Evolutionary conservation across 2,329 filamentous ascomycete genomes (phyloP).

Genomic region (Rutstroemia sp.): DNA sequence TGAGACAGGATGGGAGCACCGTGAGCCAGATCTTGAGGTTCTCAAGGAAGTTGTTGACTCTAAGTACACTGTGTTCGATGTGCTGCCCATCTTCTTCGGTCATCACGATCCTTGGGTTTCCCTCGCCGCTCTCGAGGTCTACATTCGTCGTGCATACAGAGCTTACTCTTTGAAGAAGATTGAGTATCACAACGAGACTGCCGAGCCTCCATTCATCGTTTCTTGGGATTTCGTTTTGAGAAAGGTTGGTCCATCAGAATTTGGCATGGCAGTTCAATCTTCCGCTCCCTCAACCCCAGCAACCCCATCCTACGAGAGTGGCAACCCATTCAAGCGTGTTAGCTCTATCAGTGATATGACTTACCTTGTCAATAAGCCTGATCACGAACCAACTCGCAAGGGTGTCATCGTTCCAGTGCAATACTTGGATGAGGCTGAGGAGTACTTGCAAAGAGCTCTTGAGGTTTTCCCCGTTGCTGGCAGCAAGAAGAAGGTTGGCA

Average conservation of each 20-base stretch:
- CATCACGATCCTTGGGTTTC: constrained; percentile 93
- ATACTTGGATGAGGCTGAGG: constrained; percentile 91
- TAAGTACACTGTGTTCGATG: constrained; percentile 97
- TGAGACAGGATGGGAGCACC: constrained; percentile 93
- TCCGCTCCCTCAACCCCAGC: constrained; percentile 78
- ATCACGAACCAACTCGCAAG: constrained; percentile 74
- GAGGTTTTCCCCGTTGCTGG: constrained; percentile 65
- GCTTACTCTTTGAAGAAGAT: constrained; percentile 88
- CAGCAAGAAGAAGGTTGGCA: constrained; percentile 47
- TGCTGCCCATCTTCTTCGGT: constrained; percentile 88
- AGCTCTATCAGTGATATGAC: constrained; percentile 96
- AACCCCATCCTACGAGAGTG: constrained; percentile 55
- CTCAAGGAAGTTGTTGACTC: constrained; percentile 98
- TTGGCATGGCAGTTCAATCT: constrained; percentile 72
- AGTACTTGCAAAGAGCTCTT: constrained; percentile 74
- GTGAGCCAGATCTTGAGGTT: constrained; percentile 81
- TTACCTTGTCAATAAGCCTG: constrained; percentile 67
- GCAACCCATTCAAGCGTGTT: constrained; percentile 68
- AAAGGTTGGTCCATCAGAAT: constrained; percentile 88
- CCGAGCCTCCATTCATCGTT: constrained; percentile 69
- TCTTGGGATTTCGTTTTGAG: constrained; percentile 95
- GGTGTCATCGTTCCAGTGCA: constrained; percentile 91
- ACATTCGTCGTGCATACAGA: constrained; percentile 92
- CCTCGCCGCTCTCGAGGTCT: constrained; percentile 88
- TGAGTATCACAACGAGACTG: constrained; percentile 69